Conservation (phyloP, 2,329 filamentous ascomycete genomes). For the Didymosphaeria variabile region DNA sequence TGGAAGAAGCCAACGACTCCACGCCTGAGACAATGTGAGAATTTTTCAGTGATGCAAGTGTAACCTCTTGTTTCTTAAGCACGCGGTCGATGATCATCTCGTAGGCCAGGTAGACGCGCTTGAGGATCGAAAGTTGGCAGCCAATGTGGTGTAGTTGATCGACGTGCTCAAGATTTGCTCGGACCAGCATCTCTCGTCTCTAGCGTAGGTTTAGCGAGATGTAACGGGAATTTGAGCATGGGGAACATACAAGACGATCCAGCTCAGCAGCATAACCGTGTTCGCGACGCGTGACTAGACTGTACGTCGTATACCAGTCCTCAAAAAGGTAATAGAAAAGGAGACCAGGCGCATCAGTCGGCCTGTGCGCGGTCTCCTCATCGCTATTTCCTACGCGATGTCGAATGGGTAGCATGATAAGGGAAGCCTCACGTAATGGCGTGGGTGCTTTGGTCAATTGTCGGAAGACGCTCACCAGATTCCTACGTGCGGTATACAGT, state of each 20-base stretch:
- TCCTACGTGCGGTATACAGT: slow-evolving; percentile 63
- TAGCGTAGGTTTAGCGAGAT: slow-evolving; percentile 31
- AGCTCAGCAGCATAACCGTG: slow-evolving; percentile 59
- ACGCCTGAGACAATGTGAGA: slow-evolving; percentile 49
- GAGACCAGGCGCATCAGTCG: slow-evolving; percentile 65
- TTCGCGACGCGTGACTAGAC: slow-evolving; percentile 61
- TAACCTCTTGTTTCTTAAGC: slow-evolving; percentile 56
- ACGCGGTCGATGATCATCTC: slow-evolving; percentile 68
- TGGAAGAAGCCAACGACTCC: slow-evolving; percentile 41
- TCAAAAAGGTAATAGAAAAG: slow-evolving; percentile 75
- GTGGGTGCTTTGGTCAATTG: slow-evolving; percentile 66
- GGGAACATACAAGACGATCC: slow-evolving; percentile 56
- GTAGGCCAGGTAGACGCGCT: slow-evolving; percentile 69
- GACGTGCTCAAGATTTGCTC: slow-evolving; percentile 56
- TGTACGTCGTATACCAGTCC: slow-evolving; percentile 69
- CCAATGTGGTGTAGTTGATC: slow-evolving; percentile 67
- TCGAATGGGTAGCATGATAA: slow-evolving; percentile 56
- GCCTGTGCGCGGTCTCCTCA: slow-evolving; percentile 56
- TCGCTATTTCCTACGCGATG: slow-evolving; percentile 55
- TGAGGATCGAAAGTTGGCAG: slow-evolving; percentile 67
- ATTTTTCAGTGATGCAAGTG: slow-evolving; percentile 55
- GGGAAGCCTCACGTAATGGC: slow-evolving; percentile 48
- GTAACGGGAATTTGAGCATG: background rate
- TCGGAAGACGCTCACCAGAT: slow-evolving; percentile 68
- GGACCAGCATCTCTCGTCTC: slow-evolving; percentile 64